Evolutionary conservation across 306 rosid genomes (phyloP).

Genomic region (Malus fusca): DNA sequence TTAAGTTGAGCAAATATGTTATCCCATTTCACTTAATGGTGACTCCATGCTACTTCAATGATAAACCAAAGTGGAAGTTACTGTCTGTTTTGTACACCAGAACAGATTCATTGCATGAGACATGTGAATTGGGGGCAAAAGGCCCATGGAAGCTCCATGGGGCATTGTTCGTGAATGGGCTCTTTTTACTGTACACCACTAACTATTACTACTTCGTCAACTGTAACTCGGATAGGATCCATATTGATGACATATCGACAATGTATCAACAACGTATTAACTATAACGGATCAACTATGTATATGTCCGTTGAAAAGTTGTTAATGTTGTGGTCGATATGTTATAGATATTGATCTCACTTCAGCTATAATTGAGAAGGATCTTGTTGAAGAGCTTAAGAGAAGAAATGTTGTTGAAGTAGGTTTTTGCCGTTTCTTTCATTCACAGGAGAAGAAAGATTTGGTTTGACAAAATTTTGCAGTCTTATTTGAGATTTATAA

Average conservation of each 20-base stretch:
- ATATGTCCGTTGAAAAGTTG: background rate
- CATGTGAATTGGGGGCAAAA: background rate
- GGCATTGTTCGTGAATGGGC: background rate
- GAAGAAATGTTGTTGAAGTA: no score
- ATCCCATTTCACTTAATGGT: background rate
- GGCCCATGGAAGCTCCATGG: background rate
- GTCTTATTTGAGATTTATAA: background rate
- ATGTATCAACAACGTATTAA: no score
- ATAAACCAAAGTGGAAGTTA: background rate
- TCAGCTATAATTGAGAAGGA: no score
- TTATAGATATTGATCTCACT: no score
- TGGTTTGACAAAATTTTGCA: background rate
- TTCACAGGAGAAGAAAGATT: background rate
- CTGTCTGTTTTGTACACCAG: background rate
- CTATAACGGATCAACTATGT: no score
- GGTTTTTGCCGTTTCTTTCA: background rate
- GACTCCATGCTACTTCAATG: background rate
- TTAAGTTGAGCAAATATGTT: background rate
- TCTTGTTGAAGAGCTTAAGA: background rate
- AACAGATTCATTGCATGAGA: background rate
- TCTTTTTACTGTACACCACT: background rate
- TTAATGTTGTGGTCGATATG: background rate
- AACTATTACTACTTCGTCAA: background rate
- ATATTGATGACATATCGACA: no score
- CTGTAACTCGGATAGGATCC: background rate